Conservation (phyloP, 352 stramenopile species). For the Phytopythium montanum region DNA sequence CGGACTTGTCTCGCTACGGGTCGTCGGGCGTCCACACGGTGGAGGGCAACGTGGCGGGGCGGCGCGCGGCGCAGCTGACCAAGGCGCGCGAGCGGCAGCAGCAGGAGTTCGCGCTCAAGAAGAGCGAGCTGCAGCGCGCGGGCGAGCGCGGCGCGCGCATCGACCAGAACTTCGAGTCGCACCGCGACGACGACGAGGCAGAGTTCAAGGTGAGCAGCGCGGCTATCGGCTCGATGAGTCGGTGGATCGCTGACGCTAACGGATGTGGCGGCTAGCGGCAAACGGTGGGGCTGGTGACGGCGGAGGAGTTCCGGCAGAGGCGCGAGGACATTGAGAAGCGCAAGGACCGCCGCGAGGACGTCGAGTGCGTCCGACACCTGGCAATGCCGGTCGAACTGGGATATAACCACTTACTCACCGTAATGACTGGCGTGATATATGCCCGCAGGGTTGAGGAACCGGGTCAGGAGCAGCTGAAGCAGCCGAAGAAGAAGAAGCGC, state of each 20-base stretch:
- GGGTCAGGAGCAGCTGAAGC: constrained; percentile 33
- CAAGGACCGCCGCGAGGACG: constrained; percentile 22
- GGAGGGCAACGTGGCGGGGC: constrained; percentile 94
- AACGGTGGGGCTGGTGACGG: constrained; percentile 92
- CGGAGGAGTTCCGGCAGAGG: constrained; percentile 91
- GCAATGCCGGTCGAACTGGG: not conserved
- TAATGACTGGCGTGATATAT: not conserved
- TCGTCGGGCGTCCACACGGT: constrained; percentile 94
- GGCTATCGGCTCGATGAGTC: not conserved
- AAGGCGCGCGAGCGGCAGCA: constrained; percentile 93
- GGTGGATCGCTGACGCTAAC: not conserved
- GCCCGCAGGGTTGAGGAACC: constrained; percentile 24
- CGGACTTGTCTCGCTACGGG: constrained; percentile 76
- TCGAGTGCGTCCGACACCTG: constrained; percentile 22
- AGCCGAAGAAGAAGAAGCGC: constrained; percentile 71
- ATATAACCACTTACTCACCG: not conserved
- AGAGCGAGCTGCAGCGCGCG: constrained; percentile 86
- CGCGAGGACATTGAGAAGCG: constrained; percentile 72
- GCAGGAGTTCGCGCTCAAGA: constrained; percentile 92
- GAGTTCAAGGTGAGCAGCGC: constrained; percentile 70
- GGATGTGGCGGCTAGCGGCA: constrained; percentile 41
- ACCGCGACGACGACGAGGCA: constrained; percentile 73
- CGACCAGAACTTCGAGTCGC: constrained; percentile 90
- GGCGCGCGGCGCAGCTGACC: constrained; percentile 86
- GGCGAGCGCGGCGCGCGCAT: constrained; percentile 82